These are phyloP conservation scores for Colletotrichum higginsianum DNA, from an alignment of 2,329 filamentous ascomycete species.

Conservation along the genomic window DNA sequence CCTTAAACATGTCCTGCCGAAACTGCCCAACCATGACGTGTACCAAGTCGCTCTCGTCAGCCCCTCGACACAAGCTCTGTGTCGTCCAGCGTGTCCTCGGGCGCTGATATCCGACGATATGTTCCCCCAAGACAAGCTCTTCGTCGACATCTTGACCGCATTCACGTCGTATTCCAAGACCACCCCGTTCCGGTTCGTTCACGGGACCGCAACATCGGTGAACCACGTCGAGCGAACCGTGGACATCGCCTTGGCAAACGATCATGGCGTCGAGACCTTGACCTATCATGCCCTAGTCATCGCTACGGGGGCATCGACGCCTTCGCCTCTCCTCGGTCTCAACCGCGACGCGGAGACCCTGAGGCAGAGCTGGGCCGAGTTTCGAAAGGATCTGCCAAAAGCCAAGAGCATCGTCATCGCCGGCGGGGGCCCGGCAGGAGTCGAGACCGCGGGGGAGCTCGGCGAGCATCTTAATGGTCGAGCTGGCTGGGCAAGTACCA, in stretches of 20 bases:
- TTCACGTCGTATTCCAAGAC: conserved; percentile 57
- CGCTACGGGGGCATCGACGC: conserved; percentile 62
- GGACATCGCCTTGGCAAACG: conserved; percentile 44
- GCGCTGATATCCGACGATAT: conserved; percentile 62
- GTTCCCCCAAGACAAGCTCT: conserved; percentile 61
- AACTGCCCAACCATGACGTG: conserved; percentile 50
- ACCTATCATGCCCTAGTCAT: conserved; percentile 63
- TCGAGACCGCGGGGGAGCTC: conserved; percentile 66
- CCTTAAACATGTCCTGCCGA: conserved; percentile 65
- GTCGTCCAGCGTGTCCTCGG: conserved; percentile 61
- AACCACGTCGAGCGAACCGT: conserved; percentile 54
- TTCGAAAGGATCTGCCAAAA: conserved; percentile 56
- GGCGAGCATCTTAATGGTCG: conserved; percentile 66
- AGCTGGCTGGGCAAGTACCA: conserved; percentile 54
- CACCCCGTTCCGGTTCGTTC: conserved; percentile 57
- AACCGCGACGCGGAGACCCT: conserved; percentile 53
- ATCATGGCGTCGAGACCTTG: conserved; percentile 43
- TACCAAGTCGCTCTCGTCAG: conserved; percentile 62
- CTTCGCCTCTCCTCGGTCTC: conserved; percentile 60
- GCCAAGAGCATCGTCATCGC: conserved; percentile 62
- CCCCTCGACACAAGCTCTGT: conserved; percentile 57
- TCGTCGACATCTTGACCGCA: conserved; percentile 53
- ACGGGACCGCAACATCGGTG: conserved; percentile 56
- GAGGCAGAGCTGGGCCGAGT: conserved; percentile 52
- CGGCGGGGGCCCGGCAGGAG: conserved; percentile 66